Conservation (phyloP, 2,329 filamentous ascomycete genomes). For the Penicillium olsonii region DNA sequence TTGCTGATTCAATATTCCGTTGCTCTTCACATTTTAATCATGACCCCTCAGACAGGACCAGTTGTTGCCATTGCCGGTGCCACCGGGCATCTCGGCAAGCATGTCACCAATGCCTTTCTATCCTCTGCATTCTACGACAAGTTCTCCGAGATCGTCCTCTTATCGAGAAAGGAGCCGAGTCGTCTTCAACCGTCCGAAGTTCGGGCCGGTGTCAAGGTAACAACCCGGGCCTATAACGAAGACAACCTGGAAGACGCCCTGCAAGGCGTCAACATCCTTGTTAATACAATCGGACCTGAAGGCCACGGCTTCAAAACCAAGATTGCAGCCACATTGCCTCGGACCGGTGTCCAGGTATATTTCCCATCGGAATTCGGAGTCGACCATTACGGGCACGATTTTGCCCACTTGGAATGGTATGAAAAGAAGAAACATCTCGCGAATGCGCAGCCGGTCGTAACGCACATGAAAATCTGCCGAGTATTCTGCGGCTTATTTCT, state of each 20-base stretch:
- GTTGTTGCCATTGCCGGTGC: conserved; percentile 29
- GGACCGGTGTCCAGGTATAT: conserved; percentile 33
- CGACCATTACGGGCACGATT: conserved; percentile 32
- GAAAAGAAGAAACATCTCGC: conserved; percentile 6
- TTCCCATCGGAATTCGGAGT: conserved; percentile 41
- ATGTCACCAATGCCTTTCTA: conserved; percentile 27
- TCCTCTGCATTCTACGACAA: conserved; percentile 16
- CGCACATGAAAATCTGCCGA: conserved; percentile 2
- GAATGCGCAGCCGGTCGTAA: conserved; percentile 11
- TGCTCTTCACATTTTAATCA: neutral
- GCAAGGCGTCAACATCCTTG: conserved; percentile 33
- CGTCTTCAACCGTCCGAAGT: neutral
- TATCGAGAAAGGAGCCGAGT: conserved; percentile 18
- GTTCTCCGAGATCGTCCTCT: conserved; percentile 28
- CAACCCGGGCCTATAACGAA: conserved; percentile 21
- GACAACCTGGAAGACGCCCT: conserved; percentile 27
- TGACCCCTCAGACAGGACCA: conserved; percentile 1
- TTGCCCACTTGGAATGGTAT: conserved; percentile 10
- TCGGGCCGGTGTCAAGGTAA: conserved; percentile 11
- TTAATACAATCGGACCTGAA: conserved; percentile 30
- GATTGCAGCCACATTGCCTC: conserved; percentile 25
- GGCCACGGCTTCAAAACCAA: conserved; percentile 34
- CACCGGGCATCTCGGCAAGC: conserved; percentile 16
- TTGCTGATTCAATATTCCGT: neutral
- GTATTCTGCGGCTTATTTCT: conserved; percentile 3